Percentiles rank a stretch among this genome's conserved stretches.
Conservation (phyloP, 1,284 basidiomycete genomes). For the Laetiporus sulphureus region DNA sequence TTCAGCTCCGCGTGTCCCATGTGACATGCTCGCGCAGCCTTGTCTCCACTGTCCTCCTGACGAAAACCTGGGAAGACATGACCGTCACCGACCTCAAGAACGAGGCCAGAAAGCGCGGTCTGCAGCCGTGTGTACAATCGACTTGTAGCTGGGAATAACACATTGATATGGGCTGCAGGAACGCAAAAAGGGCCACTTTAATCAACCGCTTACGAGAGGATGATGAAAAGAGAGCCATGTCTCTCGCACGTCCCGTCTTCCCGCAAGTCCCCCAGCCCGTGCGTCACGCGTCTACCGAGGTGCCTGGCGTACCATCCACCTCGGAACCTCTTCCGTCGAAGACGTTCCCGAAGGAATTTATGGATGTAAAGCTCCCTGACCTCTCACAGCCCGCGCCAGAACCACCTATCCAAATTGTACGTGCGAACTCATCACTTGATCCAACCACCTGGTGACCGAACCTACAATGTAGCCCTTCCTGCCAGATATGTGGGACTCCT, state of each 20-base stretch:
- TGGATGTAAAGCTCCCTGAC: conserved; percentile 53
- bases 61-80: conserved; percentile 57
- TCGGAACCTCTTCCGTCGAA: conserved; percentile 17
- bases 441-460: background rate
- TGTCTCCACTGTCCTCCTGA: conserved; percentile 64
- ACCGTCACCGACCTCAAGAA: conserved; percentile 53
- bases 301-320: conserved; percentile 23
- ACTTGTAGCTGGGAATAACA: background rate
- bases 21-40: conserved; percentile 28
- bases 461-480: conserved; percentile 49
- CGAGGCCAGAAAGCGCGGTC: conserved; percentile 59
- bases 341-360: conserved; percentile 26
- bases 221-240: conserved; percentile 29
- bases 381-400: conserved; percentile 37
- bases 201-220: conserved; percentile 47
- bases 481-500: conserved; percentile 69
- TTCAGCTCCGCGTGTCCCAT: conserved; percentile 16
- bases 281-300: conserved; percentile 31
- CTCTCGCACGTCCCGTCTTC: conserved; percentile 14
- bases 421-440: conserved; percentile 22
- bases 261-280: conserved; percentile 15
- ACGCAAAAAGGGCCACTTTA: conserved; percentile 53
- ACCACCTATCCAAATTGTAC: conserved; percentile 51
- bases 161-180: conserved; percentile 28
- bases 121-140: conserved; percentile 50